Percentiles rank a stretch among this genome's conserved stretches.
Evolutionary conservation across 2,329 filamentous ascomycete genomes (phyloP).

Genomic region (Cyphellophora attinorum): DNA sequence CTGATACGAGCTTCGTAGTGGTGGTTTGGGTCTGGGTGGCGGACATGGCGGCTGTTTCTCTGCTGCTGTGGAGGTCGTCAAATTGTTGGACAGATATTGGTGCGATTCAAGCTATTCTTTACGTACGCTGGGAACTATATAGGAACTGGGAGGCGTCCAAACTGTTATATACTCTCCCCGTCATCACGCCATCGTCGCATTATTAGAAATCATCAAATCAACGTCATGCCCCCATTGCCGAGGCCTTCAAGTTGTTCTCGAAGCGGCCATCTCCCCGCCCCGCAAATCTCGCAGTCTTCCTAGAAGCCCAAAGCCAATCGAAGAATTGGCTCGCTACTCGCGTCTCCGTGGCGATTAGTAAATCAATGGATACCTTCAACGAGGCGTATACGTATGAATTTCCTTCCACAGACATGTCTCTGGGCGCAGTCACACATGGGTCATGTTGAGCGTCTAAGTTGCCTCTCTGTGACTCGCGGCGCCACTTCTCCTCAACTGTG

Average conservation of each 20-base stretch:
- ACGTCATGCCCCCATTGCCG: slow-evolving; percentile 3
- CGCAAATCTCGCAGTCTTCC: too few species aligned
- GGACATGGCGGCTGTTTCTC: slow-evolving; percentile 20
- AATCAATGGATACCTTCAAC: too few species aligned
- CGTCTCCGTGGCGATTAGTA: too few species aligned
- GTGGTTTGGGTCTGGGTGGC: slow-evolving; percentile 20
- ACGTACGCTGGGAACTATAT: neutral
- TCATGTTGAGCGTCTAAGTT: too few species aligned
- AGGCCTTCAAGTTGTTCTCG: neutral
- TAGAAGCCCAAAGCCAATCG: too few species aligned
- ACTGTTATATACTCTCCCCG: too few species aligned
- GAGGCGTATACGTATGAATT: too few species aligned
- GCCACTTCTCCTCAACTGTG: too few species aligned
- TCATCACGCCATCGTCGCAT: slow-evolving; percentile 1
- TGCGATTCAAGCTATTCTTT: neutral
- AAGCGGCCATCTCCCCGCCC: slow-evolving; percentile 4
- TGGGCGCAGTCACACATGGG: too few species aligned
- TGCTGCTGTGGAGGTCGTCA: neutral
- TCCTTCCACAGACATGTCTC: too few species aligned
- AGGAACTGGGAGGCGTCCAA: too few species aligned
- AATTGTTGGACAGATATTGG: neutral
- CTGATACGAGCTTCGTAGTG: slow-evolving; percentile 20
- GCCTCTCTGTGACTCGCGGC: too few species aligned
- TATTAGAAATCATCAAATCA: slow-evolving; percentile 5
- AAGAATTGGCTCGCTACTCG: neutral